Evolutionary conservation across 306 rosid species (phyloP).

Genomic region (Ceratonia siliqua): DNA sequence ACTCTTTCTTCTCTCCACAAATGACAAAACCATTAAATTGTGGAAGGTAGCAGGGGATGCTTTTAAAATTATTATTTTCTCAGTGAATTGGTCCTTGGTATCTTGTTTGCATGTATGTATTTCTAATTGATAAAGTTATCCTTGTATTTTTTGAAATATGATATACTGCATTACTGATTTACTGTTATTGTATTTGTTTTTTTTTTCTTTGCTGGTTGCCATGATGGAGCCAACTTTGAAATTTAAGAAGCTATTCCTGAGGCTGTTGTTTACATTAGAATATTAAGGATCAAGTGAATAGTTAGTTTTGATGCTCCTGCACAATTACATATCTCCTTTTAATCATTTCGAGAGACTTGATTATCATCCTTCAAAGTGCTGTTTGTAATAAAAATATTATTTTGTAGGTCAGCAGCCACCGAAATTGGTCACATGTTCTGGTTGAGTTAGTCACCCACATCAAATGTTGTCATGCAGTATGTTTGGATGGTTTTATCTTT

Average conservation of each 20-base stretch:
- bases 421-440: neutral
- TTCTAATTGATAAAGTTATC: neutral
- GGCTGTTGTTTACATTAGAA: neutral
- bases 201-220: neutral
- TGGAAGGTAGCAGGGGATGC: constrained; percentile 62
- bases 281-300: neutral
- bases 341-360: neutral
- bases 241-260: neutral
- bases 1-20: constrained; percentile 65
- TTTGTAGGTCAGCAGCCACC: neutral
- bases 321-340: neutral
- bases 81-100: neutral
- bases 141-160: neutral
- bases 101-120: neutral
- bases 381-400: neutral
- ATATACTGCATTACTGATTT: neutral
- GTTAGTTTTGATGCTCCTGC: neutral
- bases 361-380: neutral
- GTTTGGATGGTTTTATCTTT: neutral
- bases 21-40: constrained; percentile 73
- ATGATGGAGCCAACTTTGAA: neutral
- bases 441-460: neutral
- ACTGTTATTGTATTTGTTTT: too few relatives aligned
- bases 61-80: neutral
- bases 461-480: neutral